These are phyloP conservation scores for Sarcodon aspratus DNA, from an alignment of 768 basidiomycete genomes.

Conservation along the genomic window DNA sequence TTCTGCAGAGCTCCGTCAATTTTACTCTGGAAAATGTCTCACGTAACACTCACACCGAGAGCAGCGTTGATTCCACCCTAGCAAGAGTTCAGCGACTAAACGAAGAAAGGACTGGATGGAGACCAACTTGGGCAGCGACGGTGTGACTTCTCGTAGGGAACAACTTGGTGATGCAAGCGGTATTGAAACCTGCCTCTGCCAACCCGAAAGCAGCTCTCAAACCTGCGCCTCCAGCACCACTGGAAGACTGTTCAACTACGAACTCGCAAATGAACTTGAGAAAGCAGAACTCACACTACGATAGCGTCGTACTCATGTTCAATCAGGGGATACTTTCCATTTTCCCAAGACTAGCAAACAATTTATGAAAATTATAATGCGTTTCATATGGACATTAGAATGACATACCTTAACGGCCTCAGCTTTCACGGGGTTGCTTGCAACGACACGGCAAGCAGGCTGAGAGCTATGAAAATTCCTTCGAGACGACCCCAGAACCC, in stretches of 20 bases:
- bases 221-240: constrained; percentile 97
- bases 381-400: constrained; percentile 2
- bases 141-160: constrained; percentile 99
- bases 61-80: constrained; percentile 98
- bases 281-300: background rate
- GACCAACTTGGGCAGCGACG: constrained; percentile 83
- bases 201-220: constrained; percentile 97
- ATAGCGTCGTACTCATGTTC: constrained; percentile 99
- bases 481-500: constrained; percentile 34
- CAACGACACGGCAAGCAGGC: constrained; percentile 46
- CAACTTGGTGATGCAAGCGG: constrained; percentile 97
- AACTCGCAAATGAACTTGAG: background rate
- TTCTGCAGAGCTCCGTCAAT: constrained; percentile 37
- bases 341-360: constrained; percentile 51
- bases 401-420: constrained; percentile 64
- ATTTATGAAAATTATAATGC: constrained; percentile 4
- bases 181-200: constrained; percentile 96
- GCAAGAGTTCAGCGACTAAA: constrained; percentile 8
- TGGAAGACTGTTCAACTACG: constrained; percentile 17
- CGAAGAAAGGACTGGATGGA: background rate
- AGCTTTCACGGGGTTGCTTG: constrained; percentile 67
- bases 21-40: background rate
- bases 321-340: constrained; percentile 90
- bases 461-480: constrained; percentile 62
- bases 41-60: constrained; percentile 55